Base-by-base conservation (phyloP, 2,329 filamentous ascomycete species). In the Pseudogymnoascus sp. region DNA sequence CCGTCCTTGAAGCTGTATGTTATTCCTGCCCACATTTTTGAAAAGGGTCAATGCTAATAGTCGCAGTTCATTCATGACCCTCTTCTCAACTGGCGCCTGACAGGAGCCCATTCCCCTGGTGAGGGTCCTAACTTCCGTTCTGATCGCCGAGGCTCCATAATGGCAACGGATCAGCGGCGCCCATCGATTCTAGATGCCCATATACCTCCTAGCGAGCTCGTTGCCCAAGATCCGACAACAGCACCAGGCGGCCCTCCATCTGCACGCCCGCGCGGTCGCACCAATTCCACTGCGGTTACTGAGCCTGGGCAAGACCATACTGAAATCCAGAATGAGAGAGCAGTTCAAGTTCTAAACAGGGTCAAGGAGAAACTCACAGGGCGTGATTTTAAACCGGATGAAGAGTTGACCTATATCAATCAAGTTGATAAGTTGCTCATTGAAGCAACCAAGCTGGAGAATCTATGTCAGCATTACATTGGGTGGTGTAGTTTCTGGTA, bases 401-500 rank as follows among this genome's bases (percentile, higher is more conserved):
- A 95, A 69, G 93, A 97, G 75, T 80, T 99, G 65, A 87, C 86
- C 62, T 86, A 96, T 20, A 86, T 90, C 61, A 85, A 85, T 64
- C 94, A 99, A 76, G 95, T 99, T 4, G 93, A 96, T 74, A 93
- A 95, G 74, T 78, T 99, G 69, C 89, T 99, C 68, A 87, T 89
- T 64, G 93, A 99, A 78, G 94, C 94, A 20, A 99, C 94, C 6
- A 97, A 94, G 71, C 79, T 97, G 68, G 94, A 97, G 81, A 97
- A 97, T 73, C 78, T 99, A 64, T 99, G 94, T 73, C 94, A 97
- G 79, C 94, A 97, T 78, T 99, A 97, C 74, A 96, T 97, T 69
- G 94, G 94, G 65, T 97, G 93, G 93, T 97, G 93, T 76, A 95
- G 90, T 75, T 97, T 97, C 81, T 97, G 93, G 93, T 97, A 63